Conservation (phyloP, 768 basidiomycete species). For the Mycena epipterygia region DNA sequence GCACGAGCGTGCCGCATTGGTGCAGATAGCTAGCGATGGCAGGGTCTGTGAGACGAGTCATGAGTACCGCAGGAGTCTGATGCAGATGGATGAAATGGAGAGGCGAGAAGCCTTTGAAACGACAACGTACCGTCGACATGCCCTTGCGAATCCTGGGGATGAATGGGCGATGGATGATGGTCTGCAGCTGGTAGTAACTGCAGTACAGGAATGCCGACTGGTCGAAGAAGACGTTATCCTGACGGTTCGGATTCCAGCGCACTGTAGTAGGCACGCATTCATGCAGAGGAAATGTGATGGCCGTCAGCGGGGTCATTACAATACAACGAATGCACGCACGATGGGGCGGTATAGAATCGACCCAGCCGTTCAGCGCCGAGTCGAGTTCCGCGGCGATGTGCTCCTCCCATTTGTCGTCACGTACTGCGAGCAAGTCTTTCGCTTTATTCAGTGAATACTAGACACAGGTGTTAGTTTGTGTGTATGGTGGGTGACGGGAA, state of each 20-base stretch:
- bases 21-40: slow-evolving; percentile 65
- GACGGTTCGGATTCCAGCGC: slow-evolving; percentile 58
- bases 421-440: slow-evolving; percentile 44
- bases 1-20: slow-evolving; percentile 65
- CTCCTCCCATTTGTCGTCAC: slow-evolving; percentile 54
- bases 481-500: no score
- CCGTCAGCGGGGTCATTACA: no score
- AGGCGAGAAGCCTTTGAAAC: background rate
- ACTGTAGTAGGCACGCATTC: slow-evolving; percentile 36
- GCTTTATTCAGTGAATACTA: slow-evolving; percentile 58
- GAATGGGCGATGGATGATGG: slow-evolving; percentile 65
- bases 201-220: slow-evolving; percentile 56
- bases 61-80: no score
- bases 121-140: slow-evolving; percentile 27
- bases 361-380: slow-evolving; percentile 60
- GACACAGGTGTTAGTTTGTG: background rate
- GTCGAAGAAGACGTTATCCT: slow-evolving; percentile 51
- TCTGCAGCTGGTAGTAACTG: slow-evolving; percentile 58
- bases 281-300: no score
- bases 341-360: slow-evolving; percentile 51
- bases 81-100: background rate
- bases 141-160: slow-evolving; percentile 47
- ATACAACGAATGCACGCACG: background rate
- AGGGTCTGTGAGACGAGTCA: slow-evolving; percentile 37
- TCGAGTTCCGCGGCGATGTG: slow-evolving; percentile 44